Evolutionary conservation across 805 yeast species (phyloP).

Genomic region (Saccharomycopsis sp.): DNA sequence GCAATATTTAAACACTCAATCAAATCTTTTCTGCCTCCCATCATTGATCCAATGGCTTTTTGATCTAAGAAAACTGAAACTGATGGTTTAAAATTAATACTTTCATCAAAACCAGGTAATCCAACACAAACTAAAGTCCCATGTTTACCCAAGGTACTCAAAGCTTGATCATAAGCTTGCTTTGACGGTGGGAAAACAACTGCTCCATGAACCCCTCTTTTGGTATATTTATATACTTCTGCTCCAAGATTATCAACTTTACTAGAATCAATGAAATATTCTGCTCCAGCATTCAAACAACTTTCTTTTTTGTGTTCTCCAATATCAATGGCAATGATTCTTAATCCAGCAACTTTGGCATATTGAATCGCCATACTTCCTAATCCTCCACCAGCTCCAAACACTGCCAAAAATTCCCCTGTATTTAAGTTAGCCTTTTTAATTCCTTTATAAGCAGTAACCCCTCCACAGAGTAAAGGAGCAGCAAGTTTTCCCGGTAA

Average conservation of each 20-base stretch:
- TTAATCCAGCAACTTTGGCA: too few species aligned
- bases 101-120: too few species aligned
- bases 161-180: too few species aligned
- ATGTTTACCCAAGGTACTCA: background rate
- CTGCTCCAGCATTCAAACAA: slow-evolving; percentile 49
- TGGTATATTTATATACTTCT: slow-evolving; percentile 33
- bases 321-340: too few species aligned
- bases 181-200: slow-evolving; percentile 23
- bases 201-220: slow-evolving; percentile 63
- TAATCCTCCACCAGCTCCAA: slow-evolving; percentile 83
- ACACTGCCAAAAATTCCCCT: slow-evolving; percentile 66
- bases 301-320: slow-evolving; percentile 48
- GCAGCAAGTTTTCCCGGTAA: slow-evolving; percentile 27
- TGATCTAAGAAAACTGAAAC: too few species aligned
- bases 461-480: slow-evolving; percentile 59
- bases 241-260: slow-evolving; percentile 47
- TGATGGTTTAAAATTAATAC: too few species aligned
- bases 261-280: too few species aligned
- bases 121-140: slow-evolving; percentile 1
- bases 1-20: too few species aligned
- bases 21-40: too few species aligned
- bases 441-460: slow-evolving; percentile 59
- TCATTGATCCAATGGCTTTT: too few species aligned
- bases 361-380: too few species aligned
- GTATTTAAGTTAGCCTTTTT: slow-evolving; percentile 46